Evolutionary conservation across 805 yeast species (phyloP), one percentile per base, ranked within the genome.

Genomic region (Barnettozyma salicaria): DNA sequence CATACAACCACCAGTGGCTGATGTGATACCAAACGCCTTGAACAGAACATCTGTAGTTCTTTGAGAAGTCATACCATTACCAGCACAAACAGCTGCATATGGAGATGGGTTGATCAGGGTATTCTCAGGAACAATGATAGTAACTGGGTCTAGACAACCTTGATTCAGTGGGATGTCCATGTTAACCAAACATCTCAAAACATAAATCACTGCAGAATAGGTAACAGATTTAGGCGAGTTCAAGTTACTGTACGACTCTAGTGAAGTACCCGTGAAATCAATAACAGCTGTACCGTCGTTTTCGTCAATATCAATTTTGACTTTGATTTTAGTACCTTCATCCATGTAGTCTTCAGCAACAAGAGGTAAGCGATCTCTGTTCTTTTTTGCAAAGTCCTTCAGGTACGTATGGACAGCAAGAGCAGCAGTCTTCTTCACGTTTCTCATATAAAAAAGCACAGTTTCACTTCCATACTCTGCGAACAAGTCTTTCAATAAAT

Each of bases 1-100:
- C 48, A 74, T 70, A 40, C 76, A 70, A 16, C 78, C 76, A 49
- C 71, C 76, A 14, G 77, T 70, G 17, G 74, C 77, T 23, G 78
- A 76, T 20, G 70, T 66, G 10, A 72, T 71, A 42, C 68, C 66
- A 49, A 73, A 74, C 7, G 77, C 74, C 43, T 65, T 70, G 42
- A 74, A 58, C 40, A 73, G 59, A 26, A 67, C 72, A 48, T 72
- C 78, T 4, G 72, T 70, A 36, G 70, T 65, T 52, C 78, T 63
- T 52, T 74, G 79, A 2, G 76, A 66, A 10, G 77, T 68, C 49
- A 70, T 74, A 36, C 73, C 77, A 47, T 73, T 74, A 22, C 76
- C 77, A 61, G 61, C 34, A 27, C 60, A 58, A n/a, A 72, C 74
- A 32, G 72, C 70, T 55, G 33, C 56, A 47, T 36, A 70, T 4